Percentiles rank a stretch among this genome's conserved stretches.
phyloP scores from a whole-genome alignment of 2,329 filamentous ascomycete species.

The Fusarium udum region DNA sequence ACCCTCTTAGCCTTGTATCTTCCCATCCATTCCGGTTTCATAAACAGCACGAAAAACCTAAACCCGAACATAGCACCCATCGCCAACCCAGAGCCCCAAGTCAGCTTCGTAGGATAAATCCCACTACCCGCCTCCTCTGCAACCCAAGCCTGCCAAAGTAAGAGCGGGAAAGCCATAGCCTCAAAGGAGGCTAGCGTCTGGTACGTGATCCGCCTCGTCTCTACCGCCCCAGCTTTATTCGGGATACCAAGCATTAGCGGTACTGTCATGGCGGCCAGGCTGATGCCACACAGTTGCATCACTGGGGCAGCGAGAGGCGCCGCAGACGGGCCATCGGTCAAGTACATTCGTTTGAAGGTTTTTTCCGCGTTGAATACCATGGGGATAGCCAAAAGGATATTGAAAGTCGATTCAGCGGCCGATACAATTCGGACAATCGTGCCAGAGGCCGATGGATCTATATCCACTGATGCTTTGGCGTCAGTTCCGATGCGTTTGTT shows the following conservation, averaged over 20 bases:
- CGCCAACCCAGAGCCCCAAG: neutral
- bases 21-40: neutral
- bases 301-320: neutral
- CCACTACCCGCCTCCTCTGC: neutral
- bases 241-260: neutral
- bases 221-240: neutral
- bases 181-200: neutral
- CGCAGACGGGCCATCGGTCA: neutral
- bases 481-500: neutral
- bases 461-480: neutral
- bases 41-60: neutral
- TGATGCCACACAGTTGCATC: neutral
- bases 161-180: neutral
- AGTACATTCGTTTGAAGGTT: neutral
- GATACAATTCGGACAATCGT: neutral
- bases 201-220: neutral
- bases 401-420: neutral
- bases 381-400: neutral
- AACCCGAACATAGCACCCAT: neutral
- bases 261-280: neutral
- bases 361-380: neutral
- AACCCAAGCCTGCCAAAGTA: neutral
- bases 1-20: neutral
- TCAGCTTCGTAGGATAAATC: neutral
- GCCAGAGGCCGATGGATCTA: neutral